These are phyloP conservation scores for Russula abietina DNA, from an alignment of 768 basidiomycete species.

Conservation along the genomic window DNA sequence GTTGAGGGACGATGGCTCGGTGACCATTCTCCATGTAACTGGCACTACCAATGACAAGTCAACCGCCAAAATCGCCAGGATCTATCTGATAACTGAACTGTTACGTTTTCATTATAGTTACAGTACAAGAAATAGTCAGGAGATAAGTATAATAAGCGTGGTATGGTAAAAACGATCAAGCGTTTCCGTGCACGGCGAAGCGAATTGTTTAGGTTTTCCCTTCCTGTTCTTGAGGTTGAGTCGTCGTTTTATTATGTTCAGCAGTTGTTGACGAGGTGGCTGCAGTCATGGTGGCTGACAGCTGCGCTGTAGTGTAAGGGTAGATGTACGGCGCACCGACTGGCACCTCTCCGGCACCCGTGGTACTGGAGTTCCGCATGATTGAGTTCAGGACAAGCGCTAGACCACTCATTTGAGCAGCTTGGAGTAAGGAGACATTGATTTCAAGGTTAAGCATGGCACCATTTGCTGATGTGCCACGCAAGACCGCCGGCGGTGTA, in stretches of 20 bases:
- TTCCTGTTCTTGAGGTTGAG: slow-evolving; percentile 7
- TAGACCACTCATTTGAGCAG: slow-evolving; percentile 70
- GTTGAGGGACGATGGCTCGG: slow-evolving; percentile 20
- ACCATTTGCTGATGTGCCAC: slow-evolving; percentile 65
- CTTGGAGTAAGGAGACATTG: slow-evolving; percentile 66
- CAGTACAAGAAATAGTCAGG: slow-evolving; percentile 18
- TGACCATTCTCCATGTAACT: not conserved
- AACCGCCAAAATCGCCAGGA: not conserved
- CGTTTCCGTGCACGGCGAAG: not conserved
- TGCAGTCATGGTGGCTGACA: not conserved
- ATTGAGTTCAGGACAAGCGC: slow-evolving; percentile 66
- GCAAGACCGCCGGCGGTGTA: slow-evolving; percentile 70
- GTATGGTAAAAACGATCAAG: slow-evolving; percentile 8
- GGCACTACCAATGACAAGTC: not conserved
- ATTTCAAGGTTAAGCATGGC: slow-evolving; percentile 71
- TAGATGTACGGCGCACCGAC: slow-evolving; percentile 24
- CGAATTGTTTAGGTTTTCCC: slow-evolving; percentile 4
- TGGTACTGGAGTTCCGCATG: slow-evolving; percentile 39
- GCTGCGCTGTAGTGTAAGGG: slow-evolving; percentile 11
- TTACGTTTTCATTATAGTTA: slow-evolving; percentile 6
- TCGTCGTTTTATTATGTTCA: slow-evolving; percentile 6
- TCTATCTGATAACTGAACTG: not conserved
- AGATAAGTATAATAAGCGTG: slow-evolving; percentile 18
- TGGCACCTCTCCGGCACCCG: slow-evolving; percentile 21
- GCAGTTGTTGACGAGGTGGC: not conserved